Evolutionary conservation across 331 rosid species (phyloP), one percentile per base, ranked within the genome.

Genomic region (Phaseolus coccineus): DNA sequence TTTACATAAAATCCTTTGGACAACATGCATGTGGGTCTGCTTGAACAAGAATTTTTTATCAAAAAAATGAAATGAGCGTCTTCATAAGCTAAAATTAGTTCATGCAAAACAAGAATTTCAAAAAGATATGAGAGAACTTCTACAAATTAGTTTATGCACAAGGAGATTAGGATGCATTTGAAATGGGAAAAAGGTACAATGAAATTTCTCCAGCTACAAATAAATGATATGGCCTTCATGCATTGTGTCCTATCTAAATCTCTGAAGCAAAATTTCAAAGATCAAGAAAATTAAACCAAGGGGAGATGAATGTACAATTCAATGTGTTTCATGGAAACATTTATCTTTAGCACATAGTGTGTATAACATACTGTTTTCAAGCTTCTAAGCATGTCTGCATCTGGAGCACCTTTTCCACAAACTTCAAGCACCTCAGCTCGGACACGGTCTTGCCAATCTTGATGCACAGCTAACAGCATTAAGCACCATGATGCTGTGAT

Each of bases 311-410:
- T 25, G 8, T 12, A 35, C 4, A 16, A 50, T 25, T 11, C 8
- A 15, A 69, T 6, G 39, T 46, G 44, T 2, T 27, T 37, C 50
- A 48, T 59, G 73, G 57, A 52, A 58, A 50, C 30, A 74, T 13
- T 10, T 28, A 27, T 0, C 28, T 69, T 35, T 10, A 69, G n/a
- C 4, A 39, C 33, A 44, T 24, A 35, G 0, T 15, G 69, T 11
- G 27, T 14, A 25, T 46, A 51, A 80, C 83, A 16, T 86, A 91
- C 93, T 78, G 55, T 85, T 73, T 89, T 93, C 89, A 89, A 50
- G 87, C 82, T 82, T 58, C 78, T 81, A 62, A 93, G 86, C 77
- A 80, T 76, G 55, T 44, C 85, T 33, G 85, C 88, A 63, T 85
- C 77, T 6, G 76, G 80, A 77, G 69, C 52, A 28, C 69, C 66